Base-by-base conservation (phyloP, 2,329 filamentous ascomycete species). In the Orbilia ellipsospora region DNA sequence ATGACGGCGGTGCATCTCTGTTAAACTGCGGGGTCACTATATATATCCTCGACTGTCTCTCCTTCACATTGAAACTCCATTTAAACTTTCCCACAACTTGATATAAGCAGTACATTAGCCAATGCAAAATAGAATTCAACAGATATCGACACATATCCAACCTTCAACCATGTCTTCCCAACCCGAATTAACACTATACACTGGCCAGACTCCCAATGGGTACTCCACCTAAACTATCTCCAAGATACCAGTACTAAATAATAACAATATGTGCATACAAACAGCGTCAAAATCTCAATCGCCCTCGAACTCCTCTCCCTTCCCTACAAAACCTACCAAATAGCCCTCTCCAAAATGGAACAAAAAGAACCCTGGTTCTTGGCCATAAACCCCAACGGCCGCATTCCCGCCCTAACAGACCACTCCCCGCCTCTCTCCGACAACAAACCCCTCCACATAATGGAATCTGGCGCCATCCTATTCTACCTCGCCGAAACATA, bases 301-400 rank as follows among this genome's bases (percentile, higher is more conserved):
- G 87, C 92, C 8, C 85, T 97, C 15, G 93, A 96, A 83, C 72
- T 63, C 36, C 51, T 7, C 51, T 55, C n/a, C 16, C 26, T 67
- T 62, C 83, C 82, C 23, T 90, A 90, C 81, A 86, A 86, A 3
- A 86, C 82, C 78, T 88, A 90, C 78, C 79, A 80, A 51, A 89
- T 96, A 80, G 86, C 91, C n/a, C 87, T 96, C 73, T 84, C 82
- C 77, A 91, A 91, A 77, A 91, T 93, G 81, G 87, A 85, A n/a
- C 92, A 96, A 80, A 96, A 95, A 80, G 88, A 94, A 82, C 88
- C 88, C 15, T 96, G 92, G 92, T 97, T 94, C 83, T 87, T 96
- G 28, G 89, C 90, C 62, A 96, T 97, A 84, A 97, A 97, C 83
- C 93, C 93, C 77, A 97, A 97, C 82, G 93, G 93, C 78, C 91